Base-by-base conservation (phyloP, 768 basidiomycete species). In the Neoboletus magnificus region DNA sequence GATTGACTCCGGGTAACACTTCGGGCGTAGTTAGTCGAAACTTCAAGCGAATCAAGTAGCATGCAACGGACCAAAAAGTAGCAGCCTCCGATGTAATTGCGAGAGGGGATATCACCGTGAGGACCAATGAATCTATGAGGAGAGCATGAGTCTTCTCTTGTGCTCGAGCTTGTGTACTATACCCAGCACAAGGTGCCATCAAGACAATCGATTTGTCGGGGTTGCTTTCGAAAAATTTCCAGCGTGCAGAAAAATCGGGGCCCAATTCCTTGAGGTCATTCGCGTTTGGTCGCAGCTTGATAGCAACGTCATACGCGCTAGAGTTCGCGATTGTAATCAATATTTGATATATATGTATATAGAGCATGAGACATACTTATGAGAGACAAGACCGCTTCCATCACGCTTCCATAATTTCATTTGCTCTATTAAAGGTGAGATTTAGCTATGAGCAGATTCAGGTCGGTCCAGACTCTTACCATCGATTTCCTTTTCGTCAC, bases 131-230 rank as follows among this genome's bases (percentile, higher is more conserved):
- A 50, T 13, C 63, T 61, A 48, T 18, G 23, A 15, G 27, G n/a
- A 16, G 13, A 42, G 25, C 12, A 10, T 55, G 12, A 57, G 41
- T 33, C 23, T 40, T 37, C 15, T 5, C 29, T 3, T 20, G 15
- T 5, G 15, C 32, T 37, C 20, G 32, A 27, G 8, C 22, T 22
- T 12, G n/a, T 20, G 39, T 27, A 3, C 7, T 29, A 50, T 61
- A 82, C 80, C 72, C 74, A 18, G 78, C 70, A 33, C 77, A 60
- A 0, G 75, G 58, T 0, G 75, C 76, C 13, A 83, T 62, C 56
- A 76, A 71, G 55, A 79, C 61, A 4, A 82, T 78, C 11, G 83
- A 77, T 61, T 85, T 86, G 62, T 86, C 86, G 0, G 79, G 78
- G 2, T 73, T 74, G 27, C 73, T 68, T 25, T 68, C 77, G 40